Evolutionary conservation across 2,329 filamentous ascomycete species (phyloP), one percentile per base, ranked within the genome.

Genomic region (Ambrosiella xylebori): DNA sequence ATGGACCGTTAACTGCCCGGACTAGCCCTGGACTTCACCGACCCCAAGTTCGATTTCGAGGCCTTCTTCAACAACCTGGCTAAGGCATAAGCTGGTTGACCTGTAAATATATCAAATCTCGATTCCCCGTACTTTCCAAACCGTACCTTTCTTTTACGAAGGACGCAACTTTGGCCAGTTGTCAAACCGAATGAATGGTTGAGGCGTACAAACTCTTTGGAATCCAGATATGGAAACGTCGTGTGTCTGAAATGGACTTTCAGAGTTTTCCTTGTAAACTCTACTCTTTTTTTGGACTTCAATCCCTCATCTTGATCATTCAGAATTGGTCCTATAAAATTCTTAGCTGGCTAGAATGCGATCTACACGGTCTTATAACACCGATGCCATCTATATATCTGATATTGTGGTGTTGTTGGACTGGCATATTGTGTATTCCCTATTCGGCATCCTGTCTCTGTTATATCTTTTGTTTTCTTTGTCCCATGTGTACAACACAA

Each of bases 21-120:
- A 41, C 11, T 38, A 58, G 57, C 59, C 15, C 38, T 58, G 15
- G 59, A 97, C 73, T 85, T 85, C 61, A 81, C 84, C 68, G 82
- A 93, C 75, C 82, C 89, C 68, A 88, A 89, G 68, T 97, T 97
- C 75, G 90, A 98, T 70, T 78, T 97, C 65, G 91, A 97, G 77
- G 83, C 86, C 65, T 88, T 81, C 71, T 73, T 95, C 71, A 79
- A 81, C 67, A 76, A 80, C 65, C 73, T 88, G 65, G 65, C 71
- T 63, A 71, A 75, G 68, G 70, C 75, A 65, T 79, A 74, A 70
- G 62, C 52, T 53, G 54, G 40, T 52, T 52, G 57, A 57, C 11
- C 35, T 59, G 44, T 56, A 55, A 61, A 61, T 58, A 55, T 56
- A 54, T 49, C 40, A 60, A 51, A 35, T 36, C 47, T 40, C 38